phyloP scores from a whole-genome alignment of 768 basidiomycete species.

The Macrolepiota albuminosa region DNA sequence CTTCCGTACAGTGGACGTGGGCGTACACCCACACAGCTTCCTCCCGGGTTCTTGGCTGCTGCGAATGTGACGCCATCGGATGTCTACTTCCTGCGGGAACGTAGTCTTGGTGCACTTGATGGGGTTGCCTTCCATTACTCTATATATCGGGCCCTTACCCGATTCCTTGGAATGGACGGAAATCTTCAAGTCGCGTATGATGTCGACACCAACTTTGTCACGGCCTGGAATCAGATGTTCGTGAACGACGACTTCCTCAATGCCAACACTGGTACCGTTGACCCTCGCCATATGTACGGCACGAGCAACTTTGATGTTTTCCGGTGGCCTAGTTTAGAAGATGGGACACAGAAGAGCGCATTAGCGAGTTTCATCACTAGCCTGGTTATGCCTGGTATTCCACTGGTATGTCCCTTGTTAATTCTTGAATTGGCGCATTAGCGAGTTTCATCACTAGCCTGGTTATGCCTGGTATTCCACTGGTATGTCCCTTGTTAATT shows the following conservation, averaged over 20 bases:
- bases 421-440: too few species aligned
- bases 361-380: slow-evolving; percentile 76
- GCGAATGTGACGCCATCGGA: slow-evolving; percentile 58
- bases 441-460: slow-evolving; percentile 76
- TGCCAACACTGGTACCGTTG: slow-evolving; percentile 53
- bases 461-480: slow-evolving; percentile 82
- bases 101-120: slow-evolving; percentile 61
- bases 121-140: slow-evolving; percentile 91
- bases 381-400: slow-evolving; percentile 83
- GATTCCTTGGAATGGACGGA: slow-evolving; percentile 95
- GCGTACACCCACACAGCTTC: slow-evolving; percentile 68
- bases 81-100: slow-evolving; percentile 74
- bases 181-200: slow-evolving; percentile 91
- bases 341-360: slow-evolving; percentile 74
- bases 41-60: slow-evolving; percentile 63
- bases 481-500: slow-evolving; percentile 40
- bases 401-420: slow-evolving; percentile 46
- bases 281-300: slow-evolving; percentile 88
- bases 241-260: slow-evolving; percentile 86
- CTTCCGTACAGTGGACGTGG: slow-evolving; percentile 69
- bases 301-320: slow-evolving; percentile 95
- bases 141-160: slow-evolving; percentile 78
- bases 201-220: slow-evolving; percentile 75
- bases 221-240: slow-evolving; percentile 90
- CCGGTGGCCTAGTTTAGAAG: slow-evolving; percentile 86